phyloP scores from a whole-genome alignment of 108 stramenopile species.

The Pseudonitzschia multiseries region DNA sequence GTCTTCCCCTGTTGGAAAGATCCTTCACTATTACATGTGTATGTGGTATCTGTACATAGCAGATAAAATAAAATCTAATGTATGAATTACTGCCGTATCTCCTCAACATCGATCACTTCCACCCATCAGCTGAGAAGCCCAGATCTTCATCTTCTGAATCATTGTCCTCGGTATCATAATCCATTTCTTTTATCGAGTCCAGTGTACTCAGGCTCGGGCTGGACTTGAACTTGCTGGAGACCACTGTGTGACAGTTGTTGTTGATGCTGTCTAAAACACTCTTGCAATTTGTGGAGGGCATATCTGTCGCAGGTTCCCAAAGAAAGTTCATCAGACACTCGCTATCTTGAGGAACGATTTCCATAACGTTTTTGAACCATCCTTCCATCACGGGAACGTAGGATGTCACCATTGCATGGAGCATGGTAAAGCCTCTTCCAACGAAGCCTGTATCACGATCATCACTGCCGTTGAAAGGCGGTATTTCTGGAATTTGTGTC shows the following conservation, averaged over 20 bases:
- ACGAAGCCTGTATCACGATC: conserved; percentile 39
- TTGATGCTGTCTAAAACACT: conserved; percentile 14
- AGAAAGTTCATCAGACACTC: conserved; percentile 66
- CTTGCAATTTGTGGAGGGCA: background rate
- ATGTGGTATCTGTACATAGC: too few relatives aligned
- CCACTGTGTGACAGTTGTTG: background rate
- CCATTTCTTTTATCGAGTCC: conserved; percentile 35
- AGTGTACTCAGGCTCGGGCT: conserved; percentile 21
- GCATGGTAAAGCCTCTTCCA: conserved; percentile 61
- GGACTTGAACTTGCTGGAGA: conserved; percentile 19
- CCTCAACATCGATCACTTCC: background rate
- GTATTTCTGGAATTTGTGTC: conserved; percentile 62
- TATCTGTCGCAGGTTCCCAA: conserved; percentile 57
- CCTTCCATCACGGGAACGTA: conserved; percentile 74
- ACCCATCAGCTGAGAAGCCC: background rate
- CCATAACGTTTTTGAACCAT: conserved; percentile 67
- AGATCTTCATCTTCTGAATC: conserved; percentile 17
- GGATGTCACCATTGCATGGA: conserved; percentile 60
- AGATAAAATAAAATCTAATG: too few relatives aligned
- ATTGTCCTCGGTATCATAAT: conserved; percentile 27
- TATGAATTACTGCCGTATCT: too few relatives aligned
- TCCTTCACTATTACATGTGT: too few relatives aligned
- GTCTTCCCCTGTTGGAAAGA: too few relatives aligned
- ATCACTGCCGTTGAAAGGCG: conserved; percentile 30
- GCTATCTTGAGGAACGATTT: conserved; percentile 57